Base-by-base conservation (phyloP, 2,329 filamentous ascomycete genomes). In the Aspergillus fumigatus region DNA sequence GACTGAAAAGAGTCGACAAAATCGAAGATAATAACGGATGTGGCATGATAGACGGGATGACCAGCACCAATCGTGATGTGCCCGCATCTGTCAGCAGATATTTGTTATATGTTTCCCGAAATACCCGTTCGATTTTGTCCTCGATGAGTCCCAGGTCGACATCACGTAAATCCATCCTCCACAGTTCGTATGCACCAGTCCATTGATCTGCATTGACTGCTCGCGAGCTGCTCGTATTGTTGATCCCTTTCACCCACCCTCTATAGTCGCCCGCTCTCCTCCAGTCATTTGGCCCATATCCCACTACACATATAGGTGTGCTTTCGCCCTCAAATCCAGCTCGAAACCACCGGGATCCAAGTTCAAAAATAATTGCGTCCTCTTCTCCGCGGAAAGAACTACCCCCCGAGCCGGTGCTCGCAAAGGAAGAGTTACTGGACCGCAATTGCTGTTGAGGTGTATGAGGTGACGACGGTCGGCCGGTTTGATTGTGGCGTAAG, bases 271-370 rank as follows among this genome's bases (percentile, higher is more conserved):
- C 94, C 10, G 84, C 84, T 59, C 93, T 83, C 53, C 89, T 83
- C 67, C 89, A 86, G 67, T 88, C 82, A 60, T 92, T 88, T 0
- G 90, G 90, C 0, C 86, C 85, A 71, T 92, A 93, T 23, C 82
- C 79, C 23, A 92, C 76, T 14, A 80, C 83, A 71, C 93, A 95
- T 63, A 82, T 77, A 17, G 92, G 92, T 3, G 80, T 76, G 47
- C 86, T 83, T 72, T 96, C 92, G 52, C 92, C 92, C 5, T 92
- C 90, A 69, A 97, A 94, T 0, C 94, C 94, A 9, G 88, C 87
- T 48, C 88, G 85, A 26, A 97, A 73, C 73, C 86, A 88, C 23
- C 93, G 84, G 9, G 89, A 84, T 1, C 92, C 92, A 38, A 97
- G 72, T 71, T 97, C 92, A 52, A 97, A 79, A 45, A 99, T 82